phyloP scores from a whole-genome alignment of 2,329 filamentous ascomycete genomes.

The Aspergillus eucalypticola region DNA sequence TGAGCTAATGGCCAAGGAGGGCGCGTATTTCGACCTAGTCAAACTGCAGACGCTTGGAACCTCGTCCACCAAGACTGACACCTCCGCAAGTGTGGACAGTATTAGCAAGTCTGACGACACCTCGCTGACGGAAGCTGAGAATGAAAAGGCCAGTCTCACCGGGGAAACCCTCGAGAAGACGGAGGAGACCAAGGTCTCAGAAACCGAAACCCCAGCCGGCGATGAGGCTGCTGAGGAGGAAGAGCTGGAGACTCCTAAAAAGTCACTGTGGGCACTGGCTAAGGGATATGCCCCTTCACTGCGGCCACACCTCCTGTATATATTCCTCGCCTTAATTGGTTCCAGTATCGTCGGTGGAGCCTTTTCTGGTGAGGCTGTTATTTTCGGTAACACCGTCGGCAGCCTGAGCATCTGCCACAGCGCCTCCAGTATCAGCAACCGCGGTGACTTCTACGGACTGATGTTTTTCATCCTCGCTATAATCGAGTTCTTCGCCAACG shows the following conservation, averaged over 20 bases:
- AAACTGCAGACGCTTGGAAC: constrained; percentile 56
- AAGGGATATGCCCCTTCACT: constrained; percentile 30
- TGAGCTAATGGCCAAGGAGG: constrained; percentile 39
- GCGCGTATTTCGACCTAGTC: constrained; percentile 47
- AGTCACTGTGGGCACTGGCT: constrained; percentile 30
- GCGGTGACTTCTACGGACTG: constrained; percentile 57
- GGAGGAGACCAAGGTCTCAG: constrained; percentile 18
- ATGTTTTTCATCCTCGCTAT: constrained; percentile 63
- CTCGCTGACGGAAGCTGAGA: constrained; percentile 26
- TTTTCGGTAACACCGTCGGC: constrained; percentile 64
- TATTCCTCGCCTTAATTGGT: constrained; percentile 53
- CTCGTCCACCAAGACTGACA: constrained; percentile 42
- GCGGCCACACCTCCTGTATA: constrained; percentile 44
- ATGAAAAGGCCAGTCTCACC: constrained; percentile 20
- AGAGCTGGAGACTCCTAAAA: constrained; percentile 27
- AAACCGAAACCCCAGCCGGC: constrained; percentile 18
- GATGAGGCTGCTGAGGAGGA: constrained; percentile 27
- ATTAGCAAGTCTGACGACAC: constrained; percentile 30
- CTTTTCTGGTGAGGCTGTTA: constrained; percentile 58
- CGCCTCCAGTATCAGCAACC: constrained; percentile 49
- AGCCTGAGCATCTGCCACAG: constrained; percentile 57
- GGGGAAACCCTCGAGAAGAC: constrained; percentile 10
- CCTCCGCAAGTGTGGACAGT: constrained; percentile 35
- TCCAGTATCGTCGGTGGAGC: constrained; percentile 58
- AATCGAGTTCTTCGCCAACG: constrained; percentile 62